Evolutionary conservation across 371 early-diverging fungal species (phyloP), one percentile per base, ranked within the genome.

Genomic region (Mucor indicus): DNA sequence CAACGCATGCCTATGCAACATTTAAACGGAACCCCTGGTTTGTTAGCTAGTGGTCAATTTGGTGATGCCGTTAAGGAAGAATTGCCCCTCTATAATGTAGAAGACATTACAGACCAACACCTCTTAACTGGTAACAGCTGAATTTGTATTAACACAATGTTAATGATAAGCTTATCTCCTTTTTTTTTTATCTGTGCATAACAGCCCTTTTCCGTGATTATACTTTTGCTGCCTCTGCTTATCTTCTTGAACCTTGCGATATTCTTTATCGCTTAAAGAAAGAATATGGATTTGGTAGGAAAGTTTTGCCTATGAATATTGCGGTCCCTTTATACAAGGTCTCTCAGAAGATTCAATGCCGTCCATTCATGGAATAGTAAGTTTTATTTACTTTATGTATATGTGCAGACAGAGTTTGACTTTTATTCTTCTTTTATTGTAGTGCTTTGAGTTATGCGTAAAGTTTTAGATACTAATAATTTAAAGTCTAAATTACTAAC

Each of bases 161-260:
- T 42, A 10, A 38, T 22, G 30, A 24, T 32, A 25, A 33, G 16
- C 21, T 23, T 21, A 32, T 17, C 20, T 8, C 3, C 36, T 44
- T 24, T 17, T 42, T 23, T 38, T n/a, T 29, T 33, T 17, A n/a
- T n/a, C n/a, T n/a, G n/a, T n/a, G n/a, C n/a, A n/a, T 33, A 9
- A 25, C 48, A 64, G 92, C 92, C 4, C 70, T 93, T 21, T 92
- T 85, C 77, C 76, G 93, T 39, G 93, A 93, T 70, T 90, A 89
- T 55, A 87, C 92, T 3, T 90, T 91, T 57, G 75, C 87, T 38
- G 90, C 93, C 2, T 87, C 89, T 12, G 89, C 93, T 15, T 93
- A 92, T 53, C 67, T 93, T n/a, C 74, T 93, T 31, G 93, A 93
- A 60, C 92, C 92, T 12, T 92, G 93, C 52, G 91, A 93, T 58